phyloP scores from a whole-genome alignment of 495 filamentous ascomycete species.

The Bombardia bombarda region DNA sequence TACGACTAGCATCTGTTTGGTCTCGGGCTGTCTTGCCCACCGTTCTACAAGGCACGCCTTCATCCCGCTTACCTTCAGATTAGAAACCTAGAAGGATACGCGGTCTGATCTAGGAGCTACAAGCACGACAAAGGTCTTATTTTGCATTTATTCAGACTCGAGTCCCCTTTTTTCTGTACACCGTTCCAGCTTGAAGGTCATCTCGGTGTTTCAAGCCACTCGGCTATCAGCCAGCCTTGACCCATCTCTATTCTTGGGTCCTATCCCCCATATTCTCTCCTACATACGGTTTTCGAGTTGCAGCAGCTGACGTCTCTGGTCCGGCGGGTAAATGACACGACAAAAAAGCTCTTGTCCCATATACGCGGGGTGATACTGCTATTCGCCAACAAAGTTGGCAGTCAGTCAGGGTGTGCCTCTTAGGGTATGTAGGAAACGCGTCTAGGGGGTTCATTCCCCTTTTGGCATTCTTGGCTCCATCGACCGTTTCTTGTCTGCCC shows the following conservation, averaged over 20 bases:
- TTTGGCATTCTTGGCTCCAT: constrained; percentile 2
- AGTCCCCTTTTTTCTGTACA: neutral
- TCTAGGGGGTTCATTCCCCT: constrained; percentile 5
- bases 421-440: neutral
- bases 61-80: neutral
- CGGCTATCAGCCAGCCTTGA: constrained; percentile 1
- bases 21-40: constrained; percentile 2
- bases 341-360: constrained; percentile 1
- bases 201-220: constrained; percentile 4
- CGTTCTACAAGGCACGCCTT: constrained; percentile 2
- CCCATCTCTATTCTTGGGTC: constrained; percentile 13
- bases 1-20: too few relatives aligned
- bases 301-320: constrained; percentile 6
- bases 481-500: neutral
- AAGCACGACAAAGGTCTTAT: neutral
- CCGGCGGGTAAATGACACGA: constrained; percentile 14
- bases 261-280: neutral
- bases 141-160: neutral
- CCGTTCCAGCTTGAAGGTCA: neutral
- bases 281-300: neutral
- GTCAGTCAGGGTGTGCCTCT: too few relatives aligned
- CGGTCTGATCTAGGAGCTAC: neutral
- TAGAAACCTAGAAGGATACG: neutral
- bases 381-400: too few relatives aligned
- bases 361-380: constrained; percentile 1